Evolutionary conservation across 805 yeast genomes (phyloP).

Genomic region (Diddensiella santjacobensis): DNA sequence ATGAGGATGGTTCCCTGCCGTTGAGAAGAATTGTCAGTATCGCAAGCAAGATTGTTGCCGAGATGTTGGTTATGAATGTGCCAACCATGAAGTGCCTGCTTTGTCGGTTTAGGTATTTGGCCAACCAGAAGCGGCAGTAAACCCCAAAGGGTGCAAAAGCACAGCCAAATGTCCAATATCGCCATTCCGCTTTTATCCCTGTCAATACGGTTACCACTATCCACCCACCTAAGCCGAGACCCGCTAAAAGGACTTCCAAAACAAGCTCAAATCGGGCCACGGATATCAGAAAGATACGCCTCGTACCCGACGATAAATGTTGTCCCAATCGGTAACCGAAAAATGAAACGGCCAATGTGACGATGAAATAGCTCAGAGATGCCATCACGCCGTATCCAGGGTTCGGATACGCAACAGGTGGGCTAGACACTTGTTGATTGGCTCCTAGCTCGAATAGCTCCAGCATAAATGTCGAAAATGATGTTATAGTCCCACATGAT

Average conservation of each 20-base stretch:
- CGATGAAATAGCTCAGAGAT: constrained; percentile 56
- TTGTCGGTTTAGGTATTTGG: constrained; percentile 47
- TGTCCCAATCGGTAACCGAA: constrained; percentile 58
- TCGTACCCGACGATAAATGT: constrained; percentile 36
- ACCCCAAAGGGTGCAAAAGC: constrained; percentile 74
- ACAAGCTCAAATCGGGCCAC: constrained; percentile 38
- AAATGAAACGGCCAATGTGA: constrained; percentile 59
- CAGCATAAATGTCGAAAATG: constrained; percentile 64
- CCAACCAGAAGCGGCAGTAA: constrained; percentile 50
- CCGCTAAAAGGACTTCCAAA: constrained; percentile 26
- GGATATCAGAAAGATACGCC: constrained; percentile 14
- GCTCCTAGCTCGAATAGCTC: constrained; percentile 52
- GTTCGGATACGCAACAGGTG: constrained; percentile 41
- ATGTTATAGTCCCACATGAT: constrained; percentile 76
- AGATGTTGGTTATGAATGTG: constrained; percentile 47
- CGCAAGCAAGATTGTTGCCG: constrained; percentile 45
- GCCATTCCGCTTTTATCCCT: constrained; percentile 42
- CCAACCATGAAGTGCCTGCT: constrained; percentile 57
- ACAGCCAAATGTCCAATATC: constrained; percentile 66
- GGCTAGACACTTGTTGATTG: constrained; percentile 33
- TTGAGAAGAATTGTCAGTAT: constrained; percentile 42
- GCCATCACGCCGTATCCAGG: constrained; percentile 79
- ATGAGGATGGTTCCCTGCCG: constrained; percentile 34
- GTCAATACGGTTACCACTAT: constrained; percentile 42
- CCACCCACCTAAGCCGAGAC: constrained; percentile 34